Evolutionary conservation across 1,284 basidiomycete genomes (phyloP).

Genomic region (Cutaneotrichosporon mucoides): DNA sequence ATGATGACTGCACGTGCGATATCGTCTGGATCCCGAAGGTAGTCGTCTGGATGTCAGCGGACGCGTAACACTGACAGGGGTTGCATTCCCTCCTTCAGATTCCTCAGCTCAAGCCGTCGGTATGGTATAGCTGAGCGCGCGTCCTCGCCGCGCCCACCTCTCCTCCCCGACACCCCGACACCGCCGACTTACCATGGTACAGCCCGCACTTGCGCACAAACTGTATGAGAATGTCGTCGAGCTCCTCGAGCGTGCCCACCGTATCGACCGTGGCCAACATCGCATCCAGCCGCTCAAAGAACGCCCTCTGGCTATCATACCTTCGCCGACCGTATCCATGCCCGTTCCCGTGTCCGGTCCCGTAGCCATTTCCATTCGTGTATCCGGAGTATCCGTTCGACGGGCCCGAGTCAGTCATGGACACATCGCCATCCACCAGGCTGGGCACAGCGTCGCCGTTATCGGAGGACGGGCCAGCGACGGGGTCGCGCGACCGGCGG

Average conservation of each 20-base stretch:
- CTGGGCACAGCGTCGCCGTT: too few species aligned
- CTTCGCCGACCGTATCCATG: background rate
- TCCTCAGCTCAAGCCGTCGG: too few species aligned
- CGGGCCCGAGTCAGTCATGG: too few species aligned
- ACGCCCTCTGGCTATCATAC: background rate
- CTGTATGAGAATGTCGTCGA: constrained; percentile 71
- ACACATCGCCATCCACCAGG: too few species aligned
- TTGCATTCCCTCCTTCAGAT: too few species aligned
- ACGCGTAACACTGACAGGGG: too few species aligned
- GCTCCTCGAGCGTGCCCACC: constrained; percentile 62
- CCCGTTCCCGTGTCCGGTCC: background rate
- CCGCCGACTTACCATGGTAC: constrained; percentile 67
- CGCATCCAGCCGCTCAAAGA: constrained; percentile 70
- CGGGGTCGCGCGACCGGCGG: constrained; percentile 9
- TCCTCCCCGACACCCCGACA: too few species aligned
- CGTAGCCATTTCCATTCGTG: background rate
- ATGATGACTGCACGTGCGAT: constrained; percentile 72
- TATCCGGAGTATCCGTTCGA: too few species aligned
- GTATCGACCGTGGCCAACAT: constrained; percentile 61
- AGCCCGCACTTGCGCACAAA: constrained; percentile 72
- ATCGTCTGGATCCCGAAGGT: constrained; percentile 71
- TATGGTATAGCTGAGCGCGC: too few species aligned
- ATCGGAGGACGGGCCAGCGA: too few species aligned
- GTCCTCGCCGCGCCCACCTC: too few species aligned
- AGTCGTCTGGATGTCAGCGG: constrained; percentile 60